Conservation (phyloP, 2,329 filamentous ascomycete genomes). For the Neoarthrinium moseri region DNA sequence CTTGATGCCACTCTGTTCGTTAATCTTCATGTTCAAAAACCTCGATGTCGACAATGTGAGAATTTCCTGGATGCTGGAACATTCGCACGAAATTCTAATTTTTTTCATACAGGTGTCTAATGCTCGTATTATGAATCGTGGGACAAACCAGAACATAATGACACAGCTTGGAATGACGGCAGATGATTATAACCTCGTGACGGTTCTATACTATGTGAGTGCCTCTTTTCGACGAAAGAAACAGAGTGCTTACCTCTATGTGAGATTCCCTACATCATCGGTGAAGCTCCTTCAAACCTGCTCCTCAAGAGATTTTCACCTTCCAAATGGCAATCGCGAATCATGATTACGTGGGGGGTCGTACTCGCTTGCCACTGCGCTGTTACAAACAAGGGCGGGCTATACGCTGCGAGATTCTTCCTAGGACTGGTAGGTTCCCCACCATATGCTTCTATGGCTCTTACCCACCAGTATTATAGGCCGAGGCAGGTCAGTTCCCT, state of each 20-base stretch:
- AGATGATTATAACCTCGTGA: slow-evolving; percentile 38
- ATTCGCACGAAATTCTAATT: neutral
- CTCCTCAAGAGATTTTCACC: slow-evolving; percentile 37
- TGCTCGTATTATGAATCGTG: slow-evolving; percentile 41
- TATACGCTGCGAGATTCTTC: slow-evolving; percentile 36
- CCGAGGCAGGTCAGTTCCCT: slow-evolving; percentile 40
- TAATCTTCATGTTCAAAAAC: slow-evolving; percentile 40
- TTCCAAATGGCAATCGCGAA: slow-evolving; percentile 37
- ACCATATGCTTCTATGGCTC: slow-evolving; percentile 25
- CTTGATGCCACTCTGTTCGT: slow-evolving; percentile 36
- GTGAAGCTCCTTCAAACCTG: slow-evolving; percentile 38
- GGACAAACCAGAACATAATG: slow-evolving; percentile 39
- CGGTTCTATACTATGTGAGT: slow-evolving; percentile 37
- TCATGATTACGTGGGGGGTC: slow-evolving; percentile 39
- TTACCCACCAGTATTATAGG: slow-evolving; percentile 22
- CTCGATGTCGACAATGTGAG: slow-evolving; percentile 35
- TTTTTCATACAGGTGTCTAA: slow-evolving; percentile 30
- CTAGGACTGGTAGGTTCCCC: slow-evolving; percentile 29
- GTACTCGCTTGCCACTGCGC: slow-evolving; percentile 31
- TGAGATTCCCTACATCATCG: slow-evolving; percentile 36
- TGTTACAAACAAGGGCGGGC: slow-evolving; percentile 33
- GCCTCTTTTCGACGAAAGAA: neutral
- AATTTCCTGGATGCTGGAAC: neutral
- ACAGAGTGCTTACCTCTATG: neutral
- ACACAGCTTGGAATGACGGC: slow-evolving; percentile 36